Base-by-base conservation (phyloP, 345 rosid species). In the Rhodomyrtus tomentosa region DNA sequence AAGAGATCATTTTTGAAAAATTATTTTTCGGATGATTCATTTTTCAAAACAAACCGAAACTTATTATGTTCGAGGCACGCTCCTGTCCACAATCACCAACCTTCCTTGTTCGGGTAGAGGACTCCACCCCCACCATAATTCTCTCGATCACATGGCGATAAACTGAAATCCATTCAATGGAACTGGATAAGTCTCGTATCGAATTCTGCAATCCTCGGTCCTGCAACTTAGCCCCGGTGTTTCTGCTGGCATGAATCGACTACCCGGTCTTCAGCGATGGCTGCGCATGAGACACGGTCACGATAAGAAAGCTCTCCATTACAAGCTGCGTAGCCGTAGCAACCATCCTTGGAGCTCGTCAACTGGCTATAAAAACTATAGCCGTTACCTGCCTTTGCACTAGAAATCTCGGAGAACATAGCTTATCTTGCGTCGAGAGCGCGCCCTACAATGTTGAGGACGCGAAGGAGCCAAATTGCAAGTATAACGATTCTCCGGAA, bases 51-150 rank as follows among this genome's bases (percentile, higher is more conserved):
- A n/a, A n/a, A n/a, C n/a, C n/a, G n/a, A n/a, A n/a, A n/a, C n/a
- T n/a, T n/a, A n/a, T n/a, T n/a, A n/a, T n/a, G 62, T 25, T 11
- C 7, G 0, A 25, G 1, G 32, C 32, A 56, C 1, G 1, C 3
- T 10, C 49, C 10, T 7, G 49, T 7, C 49, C 49, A 10, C 49
- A 1, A 10, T 45, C 49, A 7, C 49, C 49, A 45, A 45, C 49
- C 49, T 45, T 45, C 6, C 49, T 45, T 8, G 49, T 45, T 45
- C 49, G 49, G 49, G 10, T 45, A 45, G 49, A 7, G 10, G 49
- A 45, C 10, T 8, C 1, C 10, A 7, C 49, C 49, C 49, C 1
- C 10, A 9, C 10, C 49, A 45, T 45, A 45, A 45, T 45, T 45
- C 6, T 45, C 49, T 45, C 9, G 9, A 8, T 45, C 49, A 45